Evolutionary conservation across 164 flowering plant genomes (phyloP).

Genomic region (Houttuynia cordata): DNA sequence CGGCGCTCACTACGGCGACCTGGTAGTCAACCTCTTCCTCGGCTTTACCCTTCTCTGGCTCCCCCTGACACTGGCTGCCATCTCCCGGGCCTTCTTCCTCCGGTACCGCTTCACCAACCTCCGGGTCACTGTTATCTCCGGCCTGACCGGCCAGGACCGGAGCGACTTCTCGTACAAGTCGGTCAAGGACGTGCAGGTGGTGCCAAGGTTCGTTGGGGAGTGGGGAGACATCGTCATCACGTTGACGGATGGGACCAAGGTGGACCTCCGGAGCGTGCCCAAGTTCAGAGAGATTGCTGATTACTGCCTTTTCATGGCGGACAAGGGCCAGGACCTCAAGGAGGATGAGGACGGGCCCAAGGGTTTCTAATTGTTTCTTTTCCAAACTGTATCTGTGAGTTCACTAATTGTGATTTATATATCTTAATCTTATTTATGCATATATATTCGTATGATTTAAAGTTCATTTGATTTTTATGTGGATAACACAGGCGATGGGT

Average conservation of each 20-base stretch:
- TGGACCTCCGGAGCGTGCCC: conserved; percentile 90
- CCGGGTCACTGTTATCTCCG: conserved; percentile 88
- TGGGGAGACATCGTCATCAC: conserved; percentile 96
- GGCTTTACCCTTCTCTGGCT: conserved; percentile 94
- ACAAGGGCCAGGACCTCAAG: conserved; percentile 19
- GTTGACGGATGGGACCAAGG: conserved; percentile 75
- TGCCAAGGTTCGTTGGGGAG: conserved; percentile 88
- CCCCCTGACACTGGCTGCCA: conserved; percentile 80
- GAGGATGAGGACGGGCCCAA: conserved; percentile 27
- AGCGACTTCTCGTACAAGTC: conserved; percentile 75
- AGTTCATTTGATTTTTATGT: too few relatives aligned
- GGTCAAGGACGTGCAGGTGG: conserved; percentile 86
- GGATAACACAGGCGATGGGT: too few relatives aligned
- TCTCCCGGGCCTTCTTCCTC: conserved; percentile 64
- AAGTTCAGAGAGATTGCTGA: conserved; percentile 82
- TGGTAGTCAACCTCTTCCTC: conserved; percentile 64
- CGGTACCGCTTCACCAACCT: conserved; percentile 87
- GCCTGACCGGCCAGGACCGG: conserved; percentile 81
- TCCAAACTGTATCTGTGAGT: too few relatives aligned
- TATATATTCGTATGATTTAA: too few relatives aligned
- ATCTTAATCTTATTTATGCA: too few relatives aligned
- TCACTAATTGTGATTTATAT: too few relatives aligned
- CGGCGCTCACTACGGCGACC: conserved; percentile 94
- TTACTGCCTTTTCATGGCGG: conserved; percentile 74
- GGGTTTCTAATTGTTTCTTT: conserved; percentile 23